Evolutionary conservation across 2,329 filamentous ascomycete species (phyloP).

Genomic region (Hymenoscyphus repandus): DNA sequence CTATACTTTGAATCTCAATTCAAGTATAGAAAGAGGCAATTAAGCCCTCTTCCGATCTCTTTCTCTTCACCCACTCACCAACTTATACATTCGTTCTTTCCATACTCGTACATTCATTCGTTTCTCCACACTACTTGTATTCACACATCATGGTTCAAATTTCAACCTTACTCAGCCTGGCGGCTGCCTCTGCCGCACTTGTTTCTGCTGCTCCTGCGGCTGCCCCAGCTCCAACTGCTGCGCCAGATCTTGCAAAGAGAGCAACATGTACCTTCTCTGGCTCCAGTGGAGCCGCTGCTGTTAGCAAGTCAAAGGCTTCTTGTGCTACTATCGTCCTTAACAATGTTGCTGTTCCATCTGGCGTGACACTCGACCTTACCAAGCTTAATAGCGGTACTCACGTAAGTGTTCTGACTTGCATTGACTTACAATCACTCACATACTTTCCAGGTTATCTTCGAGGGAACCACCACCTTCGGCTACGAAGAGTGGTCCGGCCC

Average conservation of each 20-base stretch:
- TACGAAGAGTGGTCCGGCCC: conserved; percentile 63
- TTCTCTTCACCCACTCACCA: neutral
- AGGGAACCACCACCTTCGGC: conserved; percentile 61
- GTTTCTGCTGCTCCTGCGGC: conserved; percentile 17
- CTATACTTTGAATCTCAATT: too few species aligned
- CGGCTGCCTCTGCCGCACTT: conserved; percentile 15
- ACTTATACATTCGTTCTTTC: neutral
- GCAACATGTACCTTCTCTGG: conserved; percentile 49
- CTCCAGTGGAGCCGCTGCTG: conserved; percentile 19
- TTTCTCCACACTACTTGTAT: neutral
- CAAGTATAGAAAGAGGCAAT: neutral
- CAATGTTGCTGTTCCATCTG: conserved; percentile 50
- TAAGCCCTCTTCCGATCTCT: neutral
- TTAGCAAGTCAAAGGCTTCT: conserved; percentile 41
- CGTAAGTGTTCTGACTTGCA: too few species aligned
- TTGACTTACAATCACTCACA: too few species aligned
- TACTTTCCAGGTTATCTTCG: conserved; percentile 48
- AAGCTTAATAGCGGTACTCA: conserved; percentile 42
- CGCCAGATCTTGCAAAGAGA: conserved; percentile 20
- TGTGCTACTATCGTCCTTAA: conserved; percentile 51
- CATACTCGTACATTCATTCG: neutral
- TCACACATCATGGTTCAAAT: conserved; percentile 22
- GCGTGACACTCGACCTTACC: conserved; percentile 52
- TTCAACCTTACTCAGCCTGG: conserved; percentile 19
- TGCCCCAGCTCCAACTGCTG: conserved; percentile 17